These are phyloP conservation scores for Suillus subalutaceus DNA, from an alignment of 768 basidiomycete genomes.

Conservation along the genomic window DNA sequence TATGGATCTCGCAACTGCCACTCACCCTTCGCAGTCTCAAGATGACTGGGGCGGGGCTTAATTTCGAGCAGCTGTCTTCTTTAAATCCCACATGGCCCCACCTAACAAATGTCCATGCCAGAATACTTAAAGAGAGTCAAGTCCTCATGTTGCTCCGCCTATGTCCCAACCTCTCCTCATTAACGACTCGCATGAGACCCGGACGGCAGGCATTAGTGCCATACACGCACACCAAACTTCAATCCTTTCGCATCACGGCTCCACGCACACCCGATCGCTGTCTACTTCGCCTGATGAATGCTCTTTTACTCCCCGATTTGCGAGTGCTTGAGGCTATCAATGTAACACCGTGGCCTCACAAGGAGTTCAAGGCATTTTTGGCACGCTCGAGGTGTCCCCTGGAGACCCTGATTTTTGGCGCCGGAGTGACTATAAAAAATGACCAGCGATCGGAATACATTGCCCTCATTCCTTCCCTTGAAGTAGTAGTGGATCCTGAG, in stretches of 20 bases:
- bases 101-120: neutral
- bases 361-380: neutral
- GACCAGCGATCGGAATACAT: too few relatives aligned
- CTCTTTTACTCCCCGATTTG: neutral
- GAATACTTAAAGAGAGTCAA: neutral
- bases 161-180: neutral
- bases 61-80: neutral
- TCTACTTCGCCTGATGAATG: neutral
- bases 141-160: neutral
- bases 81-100: neutral
- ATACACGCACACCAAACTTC: neutral
- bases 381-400: neutral
- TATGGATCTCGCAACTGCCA: neutral
- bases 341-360: neutral
- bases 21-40: neutral
- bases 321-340: neutral
- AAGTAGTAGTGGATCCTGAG: too few relatives aligned
- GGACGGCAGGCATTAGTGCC: neutral
- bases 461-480: too few relatives aligned
- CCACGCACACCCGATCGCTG: neutral
- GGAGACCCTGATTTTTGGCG: neutral
- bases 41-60: neutral
- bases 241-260: neutral
- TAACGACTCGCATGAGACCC: neutral
- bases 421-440: too few relatives aligned